Base-by-base conservation (phyloP, 2,329 filamentous ascomycete species). In the Colletotrichum sp. region DNA sequence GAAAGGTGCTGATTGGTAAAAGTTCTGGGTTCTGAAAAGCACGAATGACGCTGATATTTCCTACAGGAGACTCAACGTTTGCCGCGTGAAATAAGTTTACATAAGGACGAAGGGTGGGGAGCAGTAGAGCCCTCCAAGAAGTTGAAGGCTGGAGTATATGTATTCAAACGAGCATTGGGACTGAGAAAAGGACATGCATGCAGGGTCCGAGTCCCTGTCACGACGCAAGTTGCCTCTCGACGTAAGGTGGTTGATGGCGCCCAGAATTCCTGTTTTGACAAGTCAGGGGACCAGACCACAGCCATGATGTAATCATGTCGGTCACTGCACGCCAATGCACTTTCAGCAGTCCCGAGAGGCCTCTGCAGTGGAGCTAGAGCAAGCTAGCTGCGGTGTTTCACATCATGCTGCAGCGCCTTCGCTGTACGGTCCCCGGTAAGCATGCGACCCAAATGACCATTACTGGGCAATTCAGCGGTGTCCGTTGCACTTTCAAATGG, bases 261-360 rank as follows among this genome's bases (percentile, higher is more conserved):
- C 64, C 70, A 69, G 59, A 76, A 76, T 76, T 76, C 74, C 71
- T 73, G 74, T 76, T 76, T 76, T 76, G 64, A 65, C 69, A 68
- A 72, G 69, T 69, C 73, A 76, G 73, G 72, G 73, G 73, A 68
- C 71, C 71, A 74, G 19, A 52, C 71, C 15, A 34, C 65, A 22
- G 27, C 59, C 71, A 76, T 76, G 74, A 76, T 76, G 74, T 76
- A 76, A 76, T 76, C 52, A 61, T 69, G 71, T 61, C 74, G 64
- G 74, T 69, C 71, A 69, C 73, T 74, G 74, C 71, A 76, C 57
- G 71, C 70, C 74, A 76, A 65, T 69, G 64, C 70, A 76, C 59
- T 25, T 27, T 25, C 12, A 55, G 25, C 59, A 39, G 39, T 52
- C 59, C 34, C 64, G 34, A 74, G 74, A 76, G 74, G 74, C 74